Evolutionary conservation across 352 stramenopile species (phyloP).

Genomic region (Phytopythium litorale): DNA sequence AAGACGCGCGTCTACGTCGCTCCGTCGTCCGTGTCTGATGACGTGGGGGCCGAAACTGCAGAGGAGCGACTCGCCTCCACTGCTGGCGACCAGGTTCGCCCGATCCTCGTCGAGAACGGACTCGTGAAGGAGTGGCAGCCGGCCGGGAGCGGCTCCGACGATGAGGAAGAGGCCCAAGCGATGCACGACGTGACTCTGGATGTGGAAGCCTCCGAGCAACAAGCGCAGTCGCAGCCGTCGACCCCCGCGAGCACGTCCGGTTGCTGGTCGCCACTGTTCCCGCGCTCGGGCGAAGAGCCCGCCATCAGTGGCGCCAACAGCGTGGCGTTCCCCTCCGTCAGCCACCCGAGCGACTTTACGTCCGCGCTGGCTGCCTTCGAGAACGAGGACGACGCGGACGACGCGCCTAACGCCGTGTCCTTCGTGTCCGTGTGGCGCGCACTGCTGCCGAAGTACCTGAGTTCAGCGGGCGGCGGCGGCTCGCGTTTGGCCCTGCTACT

Average conservation of each 20-base stretch:
- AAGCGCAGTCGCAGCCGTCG: neutral
- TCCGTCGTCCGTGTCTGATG: neutral
- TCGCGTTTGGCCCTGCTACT: constrained; percentile 40
- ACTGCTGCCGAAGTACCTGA: constrained; percentile 25
- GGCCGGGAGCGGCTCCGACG: constrained; percentile 11
- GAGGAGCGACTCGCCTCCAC: constrained; percentile 1
- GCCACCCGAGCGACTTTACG: constrained; percentile 5
- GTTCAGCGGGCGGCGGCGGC: constrained; percentile 43
- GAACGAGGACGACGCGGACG: constrained; percentile 25
- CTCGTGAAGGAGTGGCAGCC: constrained; percentile 44
- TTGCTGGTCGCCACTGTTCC: constrained; percentile 25
- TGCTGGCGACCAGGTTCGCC: neutral
- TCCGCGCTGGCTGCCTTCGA: constrained; percentile 10
- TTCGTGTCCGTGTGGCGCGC: constrained; percentile 29
- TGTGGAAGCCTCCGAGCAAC: neutral
- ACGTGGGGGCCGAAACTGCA: neutral
- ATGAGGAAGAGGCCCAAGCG: neutral
- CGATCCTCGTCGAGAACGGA: constrained; percentile 34
- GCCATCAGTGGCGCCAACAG: neutral
- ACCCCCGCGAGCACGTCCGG: neutral
- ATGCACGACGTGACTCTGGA: neutral
- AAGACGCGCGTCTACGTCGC: constrained; percentile 73
- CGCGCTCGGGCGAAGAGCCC: constrained; percentile 19
- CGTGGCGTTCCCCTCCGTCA: constrained; percentile 5
- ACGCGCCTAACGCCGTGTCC: constrained; percentile 25